Evolutionary conservation across 2,329 filamentous ascomycete species (phyloP), one percentile per base, ranked within the genome.

Genomic region (Cercospora brassicicola): DNA sequence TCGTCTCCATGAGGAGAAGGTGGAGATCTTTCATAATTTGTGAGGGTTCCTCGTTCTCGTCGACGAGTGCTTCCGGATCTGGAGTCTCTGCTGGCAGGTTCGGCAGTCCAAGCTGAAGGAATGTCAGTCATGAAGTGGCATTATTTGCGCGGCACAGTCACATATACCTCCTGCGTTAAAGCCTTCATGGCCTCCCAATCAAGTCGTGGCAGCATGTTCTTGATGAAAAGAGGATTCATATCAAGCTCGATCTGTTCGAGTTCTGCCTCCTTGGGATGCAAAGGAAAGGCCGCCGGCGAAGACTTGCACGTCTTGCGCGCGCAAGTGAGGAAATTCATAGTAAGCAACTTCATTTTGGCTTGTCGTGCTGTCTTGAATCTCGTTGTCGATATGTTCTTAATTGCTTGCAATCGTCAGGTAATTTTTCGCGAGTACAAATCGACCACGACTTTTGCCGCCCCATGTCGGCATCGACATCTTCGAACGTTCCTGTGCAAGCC

Each of bases 281-380:
- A 86, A 2, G 95, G 95, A 78, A 96, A 98, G 26, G 93, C 92
- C 62, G 87, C 83, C 5, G 90, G 84, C 33, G 90, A 89, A 66
- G 89, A 87, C 82, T 96, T 97, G 90, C 95, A 99, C 66, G 91
- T 86, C 85, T 97, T 98, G 78, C 96, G 91, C 70, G 95, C 94
- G 85, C 95, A 99, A 76, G 93, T 95, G 72, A 98, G 85, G 82
- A 99, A 99, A 82, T 98, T 98, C 76, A 96, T 90, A 69, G 93
- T 97, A 62, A 98, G 88, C 71, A 98, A 85, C 81, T 98, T 98
- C 95, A 99, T 99, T n/a, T 51, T 69, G 59, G 62, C 8, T 30
- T 33, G 53, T 31, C 1, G 30, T 20, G 13, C 7, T 30, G n/a
- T 18, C 26, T 53, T 57, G 4, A 20, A 57, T 57, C 15, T 30